phyloP scores from a whole-genome alignment of 495 filamentous ascomycete genomes.

The Penicillium argentinense region DNA sequence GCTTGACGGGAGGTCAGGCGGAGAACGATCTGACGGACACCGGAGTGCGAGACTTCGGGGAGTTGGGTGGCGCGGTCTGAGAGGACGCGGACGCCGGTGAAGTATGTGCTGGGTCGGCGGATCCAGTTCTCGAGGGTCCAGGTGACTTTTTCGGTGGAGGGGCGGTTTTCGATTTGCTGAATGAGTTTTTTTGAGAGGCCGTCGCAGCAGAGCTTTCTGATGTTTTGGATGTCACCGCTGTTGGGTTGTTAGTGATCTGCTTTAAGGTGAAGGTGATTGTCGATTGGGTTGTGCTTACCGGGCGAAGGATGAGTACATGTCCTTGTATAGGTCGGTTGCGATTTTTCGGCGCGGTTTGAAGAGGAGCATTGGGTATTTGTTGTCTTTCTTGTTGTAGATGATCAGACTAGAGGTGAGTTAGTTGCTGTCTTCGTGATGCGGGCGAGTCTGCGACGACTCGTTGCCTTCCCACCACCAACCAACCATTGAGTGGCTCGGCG shows the following conservation, averaged over 20 bases:
- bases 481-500: too few relatives aligned
- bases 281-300: constrained; percentile 38
- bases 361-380: constrained; percentile 36
- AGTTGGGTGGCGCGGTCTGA: constrained; percentile 56
- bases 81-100: constrained; percentile 52
- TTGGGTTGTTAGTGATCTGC: constrained; percentile 3
- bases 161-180: constrained; percentile 55
- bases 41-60: constrained; percentile 45
- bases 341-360: constrained; percentile 43
- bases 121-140: constrained; percentile 71
- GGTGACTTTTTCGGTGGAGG: constrained; percentile 45
- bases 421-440: not conserved
- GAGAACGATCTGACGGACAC: constrained; percentile 70
- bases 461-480: not conserved
- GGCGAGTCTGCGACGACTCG: not conserved
- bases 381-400: constrained; percentile 37
- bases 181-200: constrained; percentile 58
- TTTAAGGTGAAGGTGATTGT: not conserved
- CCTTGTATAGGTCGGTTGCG: constrained; percentile 56
- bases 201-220: constrained; percentile 59
- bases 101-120: constrained; percentile 46
- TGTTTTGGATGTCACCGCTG: constrained; percentile 56
- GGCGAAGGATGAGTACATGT: constrained; percentile 74
- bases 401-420: constrained; percentile 41
- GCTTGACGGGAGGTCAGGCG: constrained; percentile 67